Evolutionary conservation across 345 rosid species (phyloP), one percentile per base, ranked within the genome.

Genomic region (Camelina laxa): DNA sequence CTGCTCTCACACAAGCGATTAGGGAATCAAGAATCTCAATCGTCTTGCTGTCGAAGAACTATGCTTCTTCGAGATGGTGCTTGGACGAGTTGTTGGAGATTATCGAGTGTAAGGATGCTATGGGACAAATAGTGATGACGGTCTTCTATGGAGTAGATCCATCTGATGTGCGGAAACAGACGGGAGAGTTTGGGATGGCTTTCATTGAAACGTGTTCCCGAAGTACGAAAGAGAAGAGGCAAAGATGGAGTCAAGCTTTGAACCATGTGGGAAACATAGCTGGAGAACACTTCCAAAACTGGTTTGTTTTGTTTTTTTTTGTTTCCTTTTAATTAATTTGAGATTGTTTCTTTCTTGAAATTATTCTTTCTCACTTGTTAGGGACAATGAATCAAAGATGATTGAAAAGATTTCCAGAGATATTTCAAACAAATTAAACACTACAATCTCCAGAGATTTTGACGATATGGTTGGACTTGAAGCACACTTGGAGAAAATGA

Each of bases 221-320:
- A 3, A 9, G 17, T 14, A 42, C 10, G 2, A 13, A 63, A 1
- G 68, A 44, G 17, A 14, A 63, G n/a, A 27, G 5, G 8, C 39
- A 1, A 7, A 64, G 7, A 64, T 45, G 68, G 68, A 45, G 55
- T 7, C 6, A 42, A 22, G 39, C 68, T 44, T 64, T 64, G 39
- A 13, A 2, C 1, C 39, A 64, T 15, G 39, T 39, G 9, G 39
- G 35, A 0, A 24, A n/a, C 9, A 64, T 64, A 8, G 55, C 41
- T 4, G 68, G 68, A 27, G 65, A 20, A 20, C 12, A 60, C 49
- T 39, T 60, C 9, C 0, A 2, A 39, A 38, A 6, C 9, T 60
- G 65, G 65, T 60, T 15, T 2, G 55, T 22, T 12, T 19, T 11
- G n/a, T 19, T 20, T 2, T 62, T 24, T 15, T 11, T 9, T 45